Evolutionary conservation across 2,329 filamentous ascomycete genomes (phyloP), one percentile per base, ranked within the genome.

Genomic region (Zopfia rhizophila): DNA sequence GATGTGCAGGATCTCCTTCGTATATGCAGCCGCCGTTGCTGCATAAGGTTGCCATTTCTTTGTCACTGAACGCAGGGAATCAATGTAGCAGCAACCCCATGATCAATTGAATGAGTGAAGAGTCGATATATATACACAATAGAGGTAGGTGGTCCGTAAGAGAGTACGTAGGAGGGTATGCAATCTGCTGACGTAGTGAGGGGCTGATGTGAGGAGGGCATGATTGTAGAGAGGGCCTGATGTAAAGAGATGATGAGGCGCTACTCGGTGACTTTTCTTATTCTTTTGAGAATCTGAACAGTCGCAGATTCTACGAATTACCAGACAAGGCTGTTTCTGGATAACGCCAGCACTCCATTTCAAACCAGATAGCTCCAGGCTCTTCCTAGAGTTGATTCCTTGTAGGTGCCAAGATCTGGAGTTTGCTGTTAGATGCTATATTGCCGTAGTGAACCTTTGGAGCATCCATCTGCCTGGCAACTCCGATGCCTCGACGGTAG

Each of bases 261-360:
- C n/a, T n/a, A n/a, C n/a, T n/a, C n/a, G n/a, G n/a, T n/a, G n/a
- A n/a, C n/a, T n/a, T n/a, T n/a, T n/a, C 24, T 45, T 39, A 19
- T 39, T 36, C 32, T 36, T 36, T 18, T 36, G 35, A 38, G 35
- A 38, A 38, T 38, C 35, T 11, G 35, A 24, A 38, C 27, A 38
- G 35, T 38, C 35, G 23, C 35, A 38, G 35, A 38, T 38, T 7
- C 23, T 22, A 7, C 35, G 35, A 27, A 38, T 27, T 13, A 38
- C 23, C 12, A 38, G 18, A 38, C 18, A 38, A 12, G 35, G 35
- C 10, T 38, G 12, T 17, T 19, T 27, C 21, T 38, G 18, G 11
- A 38, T 24, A 27, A 38, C 35, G 10, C 35, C 35, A 6, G 35
- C 35, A 11, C 14, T 38, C 35, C 35, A 38, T 38, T 27, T 38